These are phyloP conservation scores for Aspergillus udagawae DNA, from an alignment of 2,329 filamentous ascomycete genomes.

Conservation along the genomic window DNA sequence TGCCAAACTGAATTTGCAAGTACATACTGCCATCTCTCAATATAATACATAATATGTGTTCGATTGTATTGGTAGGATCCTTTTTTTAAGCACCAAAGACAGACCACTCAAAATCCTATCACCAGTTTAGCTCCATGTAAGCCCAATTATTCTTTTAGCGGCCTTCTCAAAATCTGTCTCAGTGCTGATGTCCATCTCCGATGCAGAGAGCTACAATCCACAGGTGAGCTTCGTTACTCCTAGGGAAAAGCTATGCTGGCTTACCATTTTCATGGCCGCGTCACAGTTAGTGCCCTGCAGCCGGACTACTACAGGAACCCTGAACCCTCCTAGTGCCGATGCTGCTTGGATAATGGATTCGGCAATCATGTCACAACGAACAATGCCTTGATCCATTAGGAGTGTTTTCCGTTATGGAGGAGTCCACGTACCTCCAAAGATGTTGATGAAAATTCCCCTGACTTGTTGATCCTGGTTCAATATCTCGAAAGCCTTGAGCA, in stretches of 20 bases:
- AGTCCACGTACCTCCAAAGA: constrained; percentile 37
- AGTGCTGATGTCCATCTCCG: constrained; percentile 2
- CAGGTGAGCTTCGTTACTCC: not conserved
- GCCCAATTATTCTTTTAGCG: constrained; percentile 16
- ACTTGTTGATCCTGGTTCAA: constrained; percentile 20
- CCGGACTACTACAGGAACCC: constrained; percentile 45
- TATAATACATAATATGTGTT: no score
- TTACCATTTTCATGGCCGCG: constrained; percentile 39
- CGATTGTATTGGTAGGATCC: no score
- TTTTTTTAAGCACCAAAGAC: no score
- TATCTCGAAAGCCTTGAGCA: constrained; percentile 27
- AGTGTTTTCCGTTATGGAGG: not conserved
- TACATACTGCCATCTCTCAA: not conserved
- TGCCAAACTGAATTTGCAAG: no score
- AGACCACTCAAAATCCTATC: not conserved
- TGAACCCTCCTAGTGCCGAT: constrained; percentile 33
- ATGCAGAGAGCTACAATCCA: constrained; percentile 1
- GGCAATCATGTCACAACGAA: constrained; percentile 50
- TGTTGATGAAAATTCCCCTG: constrained; percentile 52
- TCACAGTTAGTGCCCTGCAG: constrained; percentile 48
- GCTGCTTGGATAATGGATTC: constrained; percentile 46
- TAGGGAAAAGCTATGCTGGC: constrained; percentile 6
- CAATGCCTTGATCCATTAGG: constrained; percentile 39
- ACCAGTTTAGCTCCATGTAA: not conserved
- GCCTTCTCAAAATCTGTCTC: constrained; percentile 11